Evolutionary conservation across 495 filamentous ascomycete genomes (phyloP).

Genomic region (Penicillium maclennaniae): DNA sequence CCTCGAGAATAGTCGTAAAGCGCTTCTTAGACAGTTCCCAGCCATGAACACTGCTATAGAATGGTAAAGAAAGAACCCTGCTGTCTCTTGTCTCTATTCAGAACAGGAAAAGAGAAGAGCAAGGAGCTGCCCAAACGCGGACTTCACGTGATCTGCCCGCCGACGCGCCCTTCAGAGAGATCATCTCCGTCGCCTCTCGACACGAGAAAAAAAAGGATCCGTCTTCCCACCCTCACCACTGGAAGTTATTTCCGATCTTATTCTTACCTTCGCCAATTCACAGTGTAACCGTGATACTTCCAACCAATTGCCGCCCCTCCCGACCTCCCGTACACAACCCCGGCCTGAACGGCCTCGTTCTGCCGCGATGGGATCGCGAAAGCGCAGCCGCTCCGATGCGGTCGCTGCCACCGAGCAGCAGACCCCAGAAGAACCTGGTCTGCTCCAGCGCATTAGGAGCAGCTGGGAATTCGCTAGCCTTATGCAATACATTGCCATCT

Average conservation of each 20-base stretch:
- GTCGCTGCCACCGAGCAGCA: conserved; percentile 44
- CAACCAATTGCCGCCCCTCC: background rate
- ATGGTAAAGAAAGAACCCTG: too few relatives aligned
- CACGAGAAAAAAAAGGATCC: conserved; percentile 19
- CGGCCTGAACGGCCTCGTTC: conserved; percentile 31
- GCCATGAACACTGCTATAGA: background rate
- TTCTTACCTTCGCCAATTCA: conserved; percentile 1
- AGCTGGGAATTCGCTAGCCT: conserved; percentile 95
- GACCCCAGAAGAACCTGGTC: conserved; percentile 44
- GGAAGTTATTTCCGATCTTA: background rate
- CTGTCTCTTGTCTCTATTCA: background rate
- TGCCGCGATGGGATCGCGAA: conserved; percentile 55
- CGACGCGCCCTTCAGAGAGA: conserved; percentile 38
- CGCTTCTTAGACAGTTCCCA: background rate
- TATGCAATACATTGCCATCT: conserved; percentile 87
- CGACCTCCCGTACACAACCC: conserved; percentile 7
- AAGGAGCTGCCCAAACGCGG: conserved; percentile 13
- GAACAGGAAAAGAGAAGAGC: background rate
- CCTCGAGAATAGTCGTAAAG: background rate
- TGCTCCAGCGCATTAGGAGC: conserved; percentile 71
- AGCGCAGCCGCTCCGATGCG: conserved; percentile 69
- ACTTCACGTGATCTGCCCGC: conserved; percentile 33
- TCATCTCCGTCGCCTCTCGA: conserved; percentile 33
- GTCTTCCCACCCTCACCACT: background rate
- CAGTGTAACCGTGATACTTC: conserved; percentile 3